These are phyloP conservation scores for Discostella pseudostelligera DNA, from an alignment of 108 stramenopile genomes.

Conservation along the genomic window DNA sequence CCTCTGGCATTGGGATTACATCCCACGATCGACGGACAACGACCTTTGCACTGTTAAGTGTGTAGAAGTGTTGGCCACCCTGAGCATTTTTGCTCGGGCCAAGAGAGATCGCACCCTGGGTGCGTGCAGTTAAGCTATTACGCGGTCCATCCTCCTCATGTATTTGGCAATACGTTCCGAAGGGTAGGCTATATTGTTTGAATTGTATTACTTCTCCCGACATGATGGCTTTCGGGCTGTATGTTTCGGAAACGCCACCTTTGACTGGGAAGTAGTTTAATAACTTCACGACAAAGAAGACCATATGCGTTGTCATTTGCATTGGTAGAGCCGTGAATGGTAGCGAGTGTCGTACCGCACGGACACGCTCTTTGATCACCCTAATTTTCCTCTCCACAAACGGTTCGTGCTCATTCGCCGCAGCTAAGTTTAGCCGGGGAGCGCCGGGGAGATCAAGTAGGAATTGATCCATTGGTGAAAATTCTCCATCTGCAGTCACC, in stretches of 20 bases:
- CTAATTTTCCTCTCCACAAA: conserved; percentile 2
- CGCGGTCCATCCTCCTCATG: conserved; percentile 4
- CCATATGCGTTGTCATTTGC: conserved; percentile 12
- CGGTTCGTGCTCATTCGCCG: conserved; percentile 1
- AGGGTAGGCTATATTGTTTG: background rate
- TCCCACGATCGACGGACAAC: background rate
- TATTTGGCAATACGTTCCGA: background rate
- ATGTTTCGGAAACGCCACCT: conserved; percentile 32
- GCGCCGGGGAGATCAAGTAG: background rate
- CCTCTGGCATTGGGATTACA: conserved; percentile 4
- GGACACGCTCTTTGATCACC: conserved; percentile 45
- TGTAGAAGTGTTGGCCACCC: conserved; percentile 6
- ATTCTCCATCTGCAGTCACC: no score
- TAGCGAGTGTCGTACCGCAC: conserved; percentile 26
- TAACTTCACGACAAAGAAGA: conserved; percentile 10
- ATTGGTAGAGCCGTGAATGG: conserved; percentile 33
- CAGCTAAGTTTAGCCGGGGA: background rate
- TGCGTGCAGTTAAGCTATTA: conserved; percentile 5
- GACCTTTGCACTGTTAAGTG: background rate
- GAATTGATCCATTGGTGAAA: no score
- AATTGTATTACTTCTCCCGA: background rate
- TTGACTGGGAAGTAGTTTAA: conserved; percentile 41
- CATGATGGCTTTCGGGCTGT: conserved; percentile 29
- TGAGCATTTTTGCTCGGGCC: conserved; percentile 14
- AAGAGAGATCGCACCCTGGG: conserved; percentile 1